Conservation (phyloP, 192 early-diverging fungal genomes). For the Coemansia sp. region DNA sequence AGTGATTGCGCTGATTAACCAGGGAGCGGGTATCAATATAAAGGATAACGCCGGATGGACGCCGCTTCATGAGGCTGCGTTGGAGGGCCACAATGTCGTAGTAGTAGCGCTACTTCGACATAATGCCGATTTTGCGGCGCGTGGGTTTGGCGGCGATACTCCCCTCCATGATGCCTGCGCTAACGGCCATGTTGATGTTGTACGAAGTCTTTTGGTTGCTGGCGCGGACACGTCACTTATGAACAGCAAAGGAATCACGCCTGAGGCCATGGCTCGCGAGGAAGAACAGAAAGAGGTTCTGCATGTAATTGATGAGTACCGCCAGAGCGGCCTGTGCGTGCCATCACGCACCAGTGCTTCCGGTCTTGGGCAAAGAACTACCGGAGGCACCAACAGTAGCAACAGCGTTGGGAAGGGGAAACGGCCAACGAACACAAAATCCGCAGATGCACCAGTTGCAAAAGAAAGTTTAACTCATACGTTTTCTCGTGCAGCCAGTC, state of each 20-base stretch:
- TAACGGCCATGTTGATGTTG: conserved; percentile 52
- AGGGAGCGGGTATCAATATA: conserved; percentile 67
- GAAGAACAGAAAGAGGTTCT: conserved; percentile 47
- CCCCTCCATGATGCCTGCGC: conserved; percentile 68
- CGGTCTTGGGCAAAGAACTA: background rate
- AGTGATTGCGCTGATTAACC: conserved; percentile 52
- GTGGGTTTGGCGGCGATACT: conserved; percentile 61
- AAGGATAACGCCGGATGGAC: conserved; percentile 68
- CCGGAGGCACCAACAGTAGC: background rate
- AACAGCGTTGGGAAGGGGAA: conserved; percentile 19
- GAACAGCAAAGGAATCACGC: conserved; percentile 52
- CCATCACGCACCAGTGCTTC: background rate
- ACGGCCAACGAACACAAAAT: background rate
- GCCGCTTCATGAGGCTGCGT: conserved; percentile 65
- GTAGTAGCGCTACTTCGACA: conserved; percentile 49
- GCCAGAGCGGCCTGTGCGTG: background rate
- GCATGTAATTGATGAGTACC: conserved; percentile 23
- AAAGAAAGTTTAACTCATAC: background rate
- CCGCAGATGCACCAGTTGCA: background rate
- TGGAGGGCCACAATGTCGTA: conserved; percentile 53
- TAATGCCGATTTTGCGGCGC: conserved; percentile 61
- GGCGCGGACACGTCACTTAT: conserved; percentile 38
- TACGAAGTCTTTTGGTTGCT: conserved; percentile 27
- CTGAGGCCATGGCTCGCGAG: conserved; percentile 58
- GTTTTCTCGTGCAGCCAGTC: background rate